Percentiles rank a stretch among this genome's conserved stretches.
These are phyloP conservation scores for Perkinsus olseni DNA, from an alignment of 169 alveolate genomes.

Conservation along the genomic window DNA sequence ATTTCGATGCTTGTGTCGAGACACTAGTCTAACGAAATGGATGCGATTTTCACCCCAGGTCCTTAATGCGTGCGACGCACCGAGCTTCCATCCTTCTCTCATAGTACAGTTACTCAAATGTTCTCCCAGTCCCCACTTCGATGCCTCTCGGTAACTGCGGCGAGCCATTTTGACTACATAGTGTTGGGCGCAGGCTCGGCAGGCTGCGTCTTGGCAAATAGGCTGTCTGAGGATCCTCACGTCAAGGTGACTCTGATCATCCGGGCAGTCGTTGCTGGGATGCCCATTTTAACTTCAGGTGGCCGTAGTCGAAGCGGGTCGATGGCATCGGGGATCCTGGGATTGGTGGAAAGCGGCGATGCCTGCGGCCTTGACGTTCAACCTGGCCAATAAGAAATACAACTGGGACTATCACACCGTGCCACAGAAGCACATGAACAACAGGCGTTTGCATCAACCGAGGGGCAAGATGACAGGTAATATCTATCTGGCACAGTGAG, in stretches of 20 bases:
- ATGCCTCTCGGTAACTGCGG: neutral
- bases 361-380: constrained; percentile 8
- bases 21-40: too few relatives aligned
- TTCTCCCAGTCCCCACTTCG: neutral
- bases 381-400: constrained; percentile 7
- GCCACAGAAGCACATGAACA: constrained; percentile 13
- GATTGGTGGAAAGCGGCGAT: constrained; percentile 6
- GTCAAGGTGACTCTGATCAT: neutral
- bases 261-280: neutral
- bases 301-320: constrained; percentile 27
- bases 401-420: constrained; percentile 18
- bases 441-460: constrained; percentile 12
- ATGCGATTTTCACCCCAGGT: too few relatives aligned
- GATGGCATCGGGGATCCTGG: constrained; percentile 14
- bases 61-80: too few relatives aligned
- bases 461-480: constrained; percentile 19
- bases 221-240: constrained; percentile 20
- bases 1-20: too few relatives aligned
- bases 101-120: too few relatives aligned
- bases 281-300: neutral
- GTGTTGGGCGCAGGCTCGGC: constrained; percentile 36
- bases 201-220: constrained; percentile 28
- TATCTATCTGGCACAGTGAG: neutral
- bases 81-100: too few relatives aligned
- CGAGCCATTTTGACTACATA: constrained; percentile 11